Evolutionary conservation across 2,329 filamentous ascomycete genomes (phyloP).

Genomic region (Fusarium albidum): DNA sequence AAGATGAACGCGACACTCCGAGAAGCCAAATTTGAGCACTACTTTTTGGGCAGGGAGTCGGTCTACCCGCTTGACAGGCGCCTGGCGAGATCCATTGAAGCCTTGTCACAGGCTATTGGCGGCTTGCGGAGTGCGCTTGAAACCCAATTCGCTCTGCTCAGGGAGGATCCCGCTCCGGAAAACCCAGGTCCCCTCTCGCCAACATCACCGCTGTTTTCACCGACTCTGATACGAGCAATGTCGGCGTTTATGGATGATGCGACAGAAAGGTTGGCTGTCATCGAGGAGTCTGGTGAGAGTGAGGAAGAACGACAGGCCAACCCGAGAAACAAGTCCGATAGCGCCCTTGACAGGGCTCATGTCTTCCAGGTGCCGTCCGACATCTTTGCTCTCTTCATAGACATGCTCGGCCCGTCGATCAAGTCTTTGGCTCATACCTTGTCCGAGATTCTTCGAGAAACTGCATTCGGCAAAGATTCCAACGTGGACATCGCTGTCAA

Average conservation of each 20-base stretch:
- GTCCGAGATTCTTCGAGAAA: constrained; percentile 85
- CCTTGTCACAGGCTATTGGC: constrained; percentile 86
- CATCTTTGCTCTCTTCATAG: constrained; percentile 92
- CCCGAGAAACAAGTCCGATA: constrained; percentile 41
- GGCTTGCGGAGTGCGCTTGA: constrained; percentile 88
- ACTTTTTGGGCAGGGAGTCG: constrained; percentile 78
- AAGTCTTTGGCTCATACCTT: constrained; percentile 94
- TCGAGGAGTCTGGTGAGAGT: constrained; percentile 70
- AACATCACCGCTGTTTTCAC: constrained; percentile 32
- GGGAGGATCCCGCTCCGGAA: constrained; percentile 58
- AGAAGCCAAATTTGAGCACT: constrained; percentile 92
- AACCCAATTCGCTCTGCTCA: constrained; percentile 86
- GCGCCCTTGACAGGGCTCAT: constrained; percentile 41
- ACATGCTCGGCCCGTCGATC: constrained; percentile 89
- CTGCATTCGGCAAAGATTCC: constrained; percentile 78
- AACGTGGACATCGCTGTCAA: constrained; percentile 77
- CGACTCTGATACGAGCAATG: constrained; percentile 38
- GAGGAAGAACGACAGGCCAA: constrained; percentile 52
- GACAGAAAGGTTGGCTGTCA: constrained; percentile 63
- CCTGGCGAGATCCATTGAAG: constrained; percentile 85
- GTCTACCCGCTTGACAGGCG: constrained; percentile 81
- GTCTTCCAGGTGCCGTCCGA: constrained; percentile 73
- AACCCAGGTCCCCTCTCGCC: constrained; percentile 27
- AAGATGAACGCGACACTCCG: constrained; percentile 79
- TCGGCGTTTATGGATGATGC: constrained; percentile 49